These are phyloP conservation scores for Suillus weaverae DNA, from an alignment of 768 basidiomycete species.

Conservation along the genomic window DNA sequence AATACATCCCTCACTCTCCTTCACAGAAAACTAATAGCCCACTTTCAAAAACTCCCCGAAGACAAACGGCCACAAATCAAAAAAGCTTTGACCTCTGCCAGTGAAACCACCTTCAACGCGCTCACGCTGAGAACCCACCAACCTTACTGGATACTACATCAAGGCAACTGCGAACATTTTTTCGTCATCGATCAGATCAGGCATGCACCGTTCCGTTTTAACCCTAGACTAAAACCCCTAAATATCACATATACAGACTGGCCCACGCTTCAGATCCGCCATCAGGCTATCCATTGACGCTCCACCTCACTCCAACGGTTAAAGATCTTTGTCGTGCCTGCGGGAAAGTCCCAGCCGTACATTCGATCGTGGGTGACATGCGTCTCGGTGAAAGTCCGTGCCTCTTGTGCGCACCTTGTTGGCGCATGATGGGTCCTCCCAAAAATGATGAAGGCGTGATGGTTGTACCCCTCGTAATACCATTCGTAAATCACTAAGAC, in stretches of 20 bases:
- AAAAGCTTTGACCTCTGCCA: constrained; percentile 44
- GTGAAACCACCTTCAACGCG: constrained; percentile 50
- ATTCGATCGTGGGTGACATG: constrained; percentile 68
- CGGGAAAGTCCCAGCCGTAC: constrained; percentile 64
- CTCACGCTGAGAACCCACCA: constrained; percentile 64
- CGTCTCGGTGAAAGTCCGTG: constrained; percentile 80
- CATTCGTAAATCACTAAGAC: constrained; percentile 34
- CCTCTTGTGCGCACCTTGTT: constrained; percentile 70
- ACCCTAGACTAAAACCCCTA: constrained; percentile 1
- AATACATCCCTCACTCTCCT: not conserved
- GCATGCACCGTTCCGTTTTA: constrained; percentile 31
- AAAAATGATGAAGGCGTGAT: constrained; percentile 39
- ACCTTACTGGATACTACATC: constrained; percentile 82
- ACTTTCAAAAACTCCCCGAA: constrained; percentile 34
- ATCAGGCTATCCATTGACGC: constrained; percentile 64
- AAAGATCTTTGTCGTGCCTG: constrained; percentile 70
- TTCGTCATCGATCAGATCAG: constrained; percentile 72
- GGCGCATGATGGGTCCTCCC: constrained; percentile 66
- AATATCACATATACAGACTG: constrained; percentile 41
- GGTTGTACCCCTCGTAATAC: constrained; percentile 48
- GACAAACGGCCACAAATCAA: constrained; percentile 31
- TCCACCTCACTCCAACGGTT: constrained; percentile 61
- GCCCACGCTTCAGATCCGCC: constrained; percentile 56
- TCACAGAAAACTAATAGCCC: constrained; percentile 48
- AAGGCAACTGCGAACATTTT: constrained; percentile 82